phyloP scores from a whole-genome alignment of 768 basidiomycete species.

The Podaxis carcinomalis region DNA sequence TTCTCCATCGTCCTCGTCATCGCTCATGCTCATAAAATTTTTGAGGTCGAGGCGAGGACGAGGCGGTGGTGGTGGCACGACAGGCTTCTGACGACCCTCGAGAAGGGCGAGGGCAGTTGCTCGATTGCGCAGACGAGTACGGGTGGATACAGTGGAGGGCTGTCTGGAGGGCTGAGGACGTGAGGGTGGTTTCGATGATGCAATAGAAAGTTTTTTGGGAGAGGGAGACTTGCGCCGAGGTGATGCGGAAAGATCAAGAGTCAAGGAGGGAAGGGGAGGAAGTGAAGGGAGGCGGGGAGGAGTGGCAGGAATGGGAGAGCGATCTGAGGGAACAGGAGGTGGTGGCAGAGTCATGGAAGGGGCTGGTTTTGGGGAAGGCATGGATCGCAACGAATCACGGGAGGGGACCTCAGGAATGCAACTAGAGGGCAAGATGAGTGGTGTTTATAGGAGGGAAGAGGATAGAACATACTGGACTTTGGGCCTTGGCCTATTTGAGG shows the following conservation, averaged over 20 bases:
- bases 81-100: slow-evolving; percentile 43
- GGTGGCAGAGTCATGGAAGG: slow-evolving; percentile 51
- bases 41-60: slow-evolving; percentile 17
- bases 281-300: slow-evolving; percentile 30
- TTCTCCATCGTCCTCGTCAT: slow-evolving; percentile 52
- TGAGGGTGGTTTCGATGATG: slow-evolving; percentile 10
- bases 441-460: neutral
- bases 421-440: slow-evolving; percentile 15
- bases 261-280: slow-evolving; percentile 22
- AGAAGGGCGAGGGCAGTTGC: slow-evolving; percentile 60
- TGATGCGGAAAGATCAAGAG: slow-evolving; percentile 18
- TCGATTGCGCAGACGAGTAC: slow-evolving; percentile 43
- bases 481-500: slow-evolving; percentile 9
- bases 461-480: slow-evolving; percentile 20
- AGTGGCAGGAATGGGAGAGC: slow-evolving; percentile 12
- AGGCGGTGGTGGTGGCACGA: slow-evolving; percentile 10
- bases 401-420: slow-evolving; percentile 23
- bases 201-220: slow-evolving; percentile 17
- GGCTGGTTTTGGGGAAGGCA: slow-evolving; percentile 59
- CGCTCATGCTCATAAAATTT: slow-evolving; percentile 68
- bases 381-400: slow-evolving; percentile 37
- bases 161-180: slow-evolving; percentile 13
- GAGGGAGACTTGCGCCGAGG: slow-evolving; percentile 15
- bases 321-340: slow-evolving; percentile 24
- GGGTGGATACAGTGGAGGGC: slow-evolving; percentile 39